These are phyloP conservation scores for Tolypocladium endophyticum DNA, from an alignment of 2,329 filamentous ascomycete genomes.

Conservation along the genomic window DNA sequence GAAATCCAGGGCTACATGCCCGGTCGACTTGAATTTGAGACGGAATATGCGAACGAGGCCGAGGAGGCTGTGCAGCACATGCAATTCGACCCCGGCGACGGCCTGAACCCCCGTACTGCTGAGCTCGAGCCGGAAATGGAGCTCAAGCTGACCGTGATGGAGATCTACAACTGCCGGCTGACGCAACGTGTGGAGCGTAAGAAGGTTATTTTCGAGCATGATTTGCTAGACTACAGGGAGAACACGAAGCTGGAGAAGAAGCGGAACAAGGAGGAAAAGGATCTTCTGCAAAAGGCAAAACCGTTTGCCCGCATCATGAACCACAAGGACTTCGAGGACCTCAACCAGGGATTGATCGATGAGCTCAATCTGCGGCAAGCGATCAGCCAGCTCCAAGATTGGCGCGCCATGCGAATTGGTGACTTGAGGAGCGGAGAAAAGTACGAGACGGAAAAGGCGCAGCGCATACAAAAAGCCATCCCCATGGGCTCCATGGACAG, in stretches of 20 bases:
- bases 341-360: constrained; percentile 76
- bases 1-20: constrained; percentile 99
- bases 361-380: constrained; percentile 87
- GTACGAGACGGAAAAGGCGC: constrained; percentile 80
- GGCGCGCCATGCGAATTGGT: constrained; percentile 75
- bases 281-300: constrained; percentile 85
- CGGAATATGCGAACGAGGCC: constrained; percentile 92
- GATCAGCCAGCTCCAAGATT: constrained; percentile 85
- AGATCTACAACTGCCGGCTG: constrained; percentile 89
- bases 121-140: constrained; percentile 94
- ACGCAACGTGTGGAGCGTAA: constrained; percentile 90
- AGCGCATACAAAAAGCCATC: constrained; percentile 56
- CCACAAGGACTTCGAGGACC: constrained; percentile 74
- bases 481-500: constrained; percentile 78
- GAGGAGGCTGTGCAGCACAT: constrained; percentile 97
- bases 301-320: constrained; percentile 98
- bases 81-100: constrained; percentile 95
- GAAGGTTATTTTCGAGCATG: constrained; percentile 93
- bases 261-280: constrained; percentile 87
- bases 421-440: constrained; percentile 81
- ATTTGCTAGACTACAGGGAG: constrained; percentile 84
- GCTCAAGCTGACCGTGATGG: constrained; percentile 94
- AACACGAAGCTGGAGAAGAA: constrained; percentile 88
- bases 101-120: constrained; percentile 72
- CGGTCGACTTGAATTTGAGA: constrained; percentile 92